phyloP scores from a whole-genome alignment of 345 rosid genomes.

The Eucalyptus leucophloia region DNA sequence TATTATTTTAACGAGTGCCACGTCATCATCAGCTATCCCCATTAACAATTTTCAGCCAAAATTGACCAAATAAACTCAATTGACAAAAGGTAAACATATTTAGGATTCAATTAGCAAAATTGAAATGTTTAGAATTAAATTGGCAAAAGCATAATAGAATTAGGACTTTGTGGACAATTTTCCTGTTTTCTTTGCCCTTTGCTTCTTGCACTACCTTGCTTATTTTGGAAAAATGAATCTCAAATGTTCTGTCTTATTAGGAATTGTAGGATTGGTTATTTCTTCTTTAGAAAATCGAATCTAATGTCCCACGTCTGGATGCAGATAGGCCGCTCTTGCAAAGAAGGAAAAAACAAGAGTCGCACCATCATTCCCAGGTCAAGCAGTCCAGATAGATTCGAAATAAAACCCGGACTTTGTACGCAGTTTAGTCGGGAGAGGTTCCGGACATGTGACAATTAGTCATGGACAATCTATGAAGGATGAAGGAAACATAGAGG shows the following conservation, averaged over 20 bases:
- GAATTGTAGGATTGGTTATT: slow-evolving; percentile 6
- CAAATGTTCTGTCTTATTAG: no score
- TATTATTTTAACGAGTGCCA: no score
- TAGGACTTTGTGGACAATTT: no score
- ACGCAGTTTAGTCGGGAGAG: slow-evolving; percentile 23
- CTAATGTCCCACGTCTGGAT: not conserved
- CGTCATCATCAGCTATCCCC: fast-evolving
- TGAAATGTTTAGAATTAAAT: fast-evolving
- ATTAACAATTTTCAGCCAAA: no score
- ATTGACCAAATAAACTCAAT: no score
- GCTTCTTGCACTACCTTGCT: no score
- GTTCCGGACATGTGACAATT: slow-evolving; percentile 15
- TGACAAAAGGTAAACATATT: no score
- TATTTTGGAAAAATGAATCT: no score
- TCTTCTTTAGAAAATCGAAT: not conserved
- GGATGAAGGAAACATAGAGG: slow-evolving; percentile 53
- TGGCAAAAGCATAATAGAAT: no score
- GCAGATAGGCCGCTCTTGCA: slow-evolving; percentile 57
- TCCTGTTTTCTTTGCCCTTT: no score
- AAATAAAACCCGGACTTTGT: slow-evolving; percentile 27
- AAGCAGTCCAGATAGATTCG: slow-evolving; percentile 26
- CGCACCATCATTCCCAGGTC: slow-evolving; percentile 12
- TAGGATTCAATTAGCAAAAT: no score
- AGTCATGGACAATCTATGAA: slow-evolving; percentile 28
- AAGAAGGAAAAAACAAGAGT: slow-evolving; percentile 35